Evolutionary conservation across 768 basidiomycete genomes (phyloP).

Genomic region (Rhodotorula kratochvilovae): DNA sequence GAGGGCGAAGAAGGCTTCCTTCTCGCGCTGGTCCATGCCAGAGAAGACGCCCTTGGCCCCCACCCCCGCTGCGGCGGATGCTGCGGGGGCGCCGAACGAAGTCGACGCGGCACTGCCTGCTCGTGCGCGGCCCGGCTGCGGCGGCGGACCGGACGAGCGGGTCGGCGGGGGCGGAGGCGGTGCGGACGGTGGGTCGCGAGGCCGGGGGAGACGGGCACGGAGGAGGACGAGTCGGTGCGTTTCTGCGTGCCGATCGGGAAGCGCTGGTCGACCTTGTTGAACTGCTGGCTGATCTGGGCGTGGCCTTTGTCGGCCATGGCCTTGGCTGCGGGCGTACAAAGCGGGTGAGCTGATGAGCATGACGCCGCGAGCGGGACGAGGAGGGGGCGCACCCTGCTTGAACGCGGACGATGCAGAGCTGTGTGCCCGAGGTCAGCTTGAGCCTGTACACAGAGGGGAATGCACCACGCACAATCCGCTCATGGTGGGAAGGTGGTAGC

Average conservation of each 20-base stretch:
- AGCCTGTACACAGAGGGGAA: accelerated
- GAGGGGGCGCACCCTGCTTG: background rate
- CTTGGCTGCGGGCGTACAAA: constrained; percentile 6
- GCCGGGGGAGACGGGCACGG: background rate
- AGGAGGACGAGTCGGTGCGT: background rate
- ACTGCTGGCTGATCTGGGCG: constrained; percentile 1
- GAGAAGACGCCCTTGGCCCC: constrained; percentile 6
- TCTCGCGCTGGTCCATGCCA: constrained; percentile 10
- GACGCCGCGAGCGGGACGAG: background rate
- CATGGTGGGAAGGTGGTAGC: background rate
- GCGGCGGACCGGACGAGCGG: background rate
- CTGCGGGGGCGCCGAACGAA: background rate
- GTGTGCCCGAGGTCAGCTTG: background rate
- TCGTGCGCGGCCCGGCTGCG: background rate
- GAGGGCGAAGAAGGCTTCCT: constrained; percentile 32
- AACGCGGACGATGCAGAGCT: background rate
- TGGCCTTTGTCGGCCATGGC: constrained; percentile 20
- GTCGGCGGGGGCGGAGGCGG: background rate
- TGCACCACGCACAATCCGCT: background rate
- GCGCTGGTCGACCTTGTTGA: constrained; percentile 15
- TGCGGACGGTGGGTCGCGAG: background rate
- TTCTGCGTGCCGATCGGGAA: background rate
- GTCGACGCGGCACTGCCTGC: background rate
- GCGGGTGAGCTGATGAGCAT: background rate
- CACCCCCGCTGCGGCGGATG: background rate